Percentiles rank a stretch among this genome's conserved stretches.
Evolutionary conservation across 805 yeast species (phyloP).

Genomic region (Starmerella stellata): DNA sequence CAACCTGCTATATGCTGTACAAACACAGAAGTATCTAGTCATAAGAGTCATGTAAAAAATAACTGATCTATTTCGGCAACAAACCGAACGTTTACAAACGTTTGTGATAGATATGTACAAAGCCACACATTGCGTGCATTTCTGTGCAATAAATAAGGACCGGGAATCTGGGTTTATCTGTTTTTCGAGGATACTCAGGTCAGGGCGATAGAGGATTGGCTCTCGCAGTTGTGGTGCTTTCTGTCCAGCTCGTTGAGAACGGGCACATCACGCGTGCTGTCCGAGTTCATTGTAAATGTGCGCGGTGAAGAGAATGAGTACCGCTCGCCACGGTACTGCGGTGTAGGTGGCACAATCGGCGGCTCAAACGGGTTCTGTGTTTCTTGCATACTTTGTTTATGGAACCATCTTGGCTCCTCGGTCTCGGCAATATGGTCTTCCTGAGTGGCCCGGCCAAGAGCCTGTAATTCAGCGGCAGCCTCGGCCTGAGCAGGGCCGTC

Average conservation of each 20-base stretch:
- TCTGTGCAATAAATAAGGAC: neutral
- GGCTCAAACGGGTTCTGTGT: constrained; percentile 14
- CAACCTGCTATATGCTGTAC: neutral
- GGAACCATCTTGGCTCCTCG: constrained; percentile 24
- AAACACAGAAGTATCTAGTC: neutral
- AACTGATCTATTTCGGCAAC: no score
- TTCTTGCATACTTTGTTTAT: constrained; percentile 4
- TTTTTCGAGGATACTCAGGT: no score
- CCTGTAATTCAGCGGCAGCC: constrained; percentile 32
- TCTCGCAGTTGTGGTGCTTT: constrained; percentile 4
- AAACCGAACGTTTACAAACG: no score
- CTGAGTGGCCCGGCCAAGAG: constrained; percentile 65
- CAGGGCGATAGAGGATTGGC: constrained; percentile 11
- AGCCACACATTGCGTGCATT: no score
- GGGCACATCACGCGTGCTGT: constrained; percentile 1
- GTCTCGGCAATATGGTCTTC: constrained; percentile 38
- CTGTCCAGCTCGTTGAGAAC: constrained; percentile 3
- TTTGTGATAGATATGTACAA: no score
- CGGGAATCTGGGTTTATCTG: neutral
- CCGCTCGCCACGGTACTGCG: constrained; percentile 2
- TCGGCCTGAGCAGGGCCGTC: constrained; percentile 4
- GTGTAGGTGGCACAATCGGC: constrained; percentile 4
- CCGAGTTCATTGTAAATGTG: constrained; percentile 3
- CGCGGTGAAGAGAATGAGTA: constrained; percentile 2
- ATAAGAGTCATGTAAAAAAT: neutral